Conservation (phyloP, 2,329 filamentous ascomycete genomes). For the Didymella exigua region DNA sequence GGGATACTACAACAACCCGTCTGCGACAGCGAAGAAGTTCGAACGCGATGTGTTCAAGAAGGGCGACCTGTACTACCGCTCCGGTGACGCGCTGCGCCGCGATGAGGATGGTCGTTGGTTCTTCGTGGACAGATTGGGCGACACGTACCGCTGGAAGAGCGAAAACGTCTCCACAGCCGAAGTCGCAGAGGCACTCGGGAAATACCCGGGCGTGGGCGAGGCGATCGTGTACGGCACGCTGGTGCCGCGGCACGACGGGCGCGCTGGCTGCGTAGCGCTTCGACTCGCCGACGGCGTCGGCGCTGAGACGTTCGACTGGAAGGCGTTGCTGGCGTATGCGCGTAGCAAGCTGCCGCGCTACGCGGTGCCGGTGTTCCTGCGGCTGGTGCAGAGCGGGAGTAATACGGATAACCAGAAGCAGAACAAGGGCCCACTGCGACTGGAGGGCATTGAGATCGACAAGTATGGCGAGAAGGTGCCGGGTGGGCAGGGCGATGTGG, state of each 20-base stretch:
- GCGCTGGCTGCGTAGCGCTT: slow-evolving; percentile 61
- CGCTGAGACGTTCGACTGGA: slow-evolving; percentile 32
- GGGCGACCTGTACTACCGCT: slow-evolving; percentile 54
- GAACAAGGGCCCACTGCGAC: slow-evolving; percentile 71
- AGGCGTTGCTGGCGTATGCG: slow-evolving; percentile 28
- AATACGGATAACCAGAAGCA: slow-evolving; percentile 79
- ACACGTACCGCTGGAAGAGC: slow-evolving; percentile 56
- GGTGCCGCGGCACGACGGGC: slow-evolving; percentile 55
- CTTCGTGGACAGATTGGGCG: slow-evolving; percentile 54
- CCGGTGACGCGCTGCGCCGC: slow-evolving; percentile 52
- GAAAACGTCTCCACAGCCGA: slow-evolving; percentile 56
- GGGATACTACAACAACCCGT: slow-evolving; percentile 70
- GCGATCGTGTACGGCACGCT: slow-evolving; percentile 55
- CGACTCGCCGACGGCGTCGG: slow-evolving; percentile 56
- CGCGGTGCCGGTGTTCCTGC: slow-evolving; percentile 74
- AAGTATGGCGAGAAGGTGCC: slow-evolving; percentile 34
- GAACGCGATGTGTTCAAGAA: slow-evolving; percentile 51
- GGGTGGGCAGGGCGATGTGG: slow-evolving; percentile 29
- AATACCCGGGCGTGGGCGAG: slow-evolving; percentile 49
- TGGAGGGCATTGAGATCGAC: slow-evolving; percentile 67
- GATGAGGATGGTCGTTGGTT: slow-evolving; percentile 53
- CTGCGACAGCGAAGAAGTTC: slow-evolving; percentile 65
- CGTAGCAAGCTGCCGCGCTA: slow-evolving; percentile 64
- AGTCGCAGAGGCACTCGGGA: slow-evolving; percentile 52
- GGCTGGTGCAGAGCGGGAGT: slow-evolving; percentile 62